A percentile compares a stretch with the other conserved stretches of the same genome.
Evolutionary conservation across 75 land plant genomes (phyloP).

Genomic region (Isoetes taiwanensis): DNA sequence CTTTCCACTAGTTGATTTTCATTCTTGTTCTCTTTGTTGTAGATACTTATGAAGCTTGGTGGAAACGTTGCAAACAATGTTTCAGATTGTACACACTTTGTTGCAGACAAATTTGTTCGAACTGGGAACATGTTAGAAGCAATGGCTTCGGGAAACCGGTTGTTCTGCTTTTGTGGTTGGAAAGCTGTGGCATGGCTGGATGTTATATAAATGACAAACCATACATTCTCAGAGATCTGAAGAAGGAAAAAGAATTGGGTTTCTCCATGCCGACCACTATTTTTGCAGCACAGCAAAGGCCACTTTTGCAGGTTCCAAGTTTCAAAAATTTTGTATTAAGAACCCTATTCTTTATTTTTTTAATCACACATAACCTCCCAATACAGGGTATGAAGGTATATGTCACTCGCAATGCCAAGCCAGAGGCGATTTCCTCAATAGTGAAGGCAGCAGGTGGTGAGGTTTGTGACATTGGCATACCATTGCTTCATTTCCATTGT

Average conservation of each 20-base stretch:
- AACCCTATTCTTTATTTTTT: not conserved
- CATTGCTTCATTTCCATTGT: no score
- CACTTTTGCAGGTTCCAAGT: conserved; percentile 56
- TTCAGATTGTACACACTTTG: conserved; percentile 79
- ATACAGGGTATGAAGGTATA: conserved; percentile 47
- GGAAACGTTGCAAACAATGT: conserved; percentile 33
- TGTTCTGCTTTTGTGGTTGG: conserved; percentile 72
- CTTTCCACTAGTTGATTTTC: not conserved
- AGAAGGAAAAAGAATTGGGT: conserved; percentile 87
- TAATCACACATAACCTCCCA: not conserved
- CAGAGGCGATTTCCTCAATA: conserved; percentile 38
- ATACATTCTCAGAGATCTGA: conserved; percentile 58
- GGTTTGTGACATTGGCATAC: conserved; percentile 39
- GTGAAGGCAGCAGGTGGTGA: conserved; percentile 72
- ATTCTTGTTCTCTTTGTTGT: no score
- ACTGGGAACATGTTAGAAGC: conserved; percentile 86
- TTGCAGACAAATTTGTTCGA: conserved; percentile 73
- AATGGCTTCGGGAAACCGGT: conserved; percentile 84
- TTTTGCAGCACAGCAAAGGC: conserved; percentile 48
- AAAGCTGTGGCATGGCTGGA: conserved; percentile 62
- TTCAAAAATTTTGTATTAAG: no score
- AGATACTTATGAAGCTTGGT: conserved; percentile 66
- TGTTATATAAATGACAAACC: conserved; percentile 64
- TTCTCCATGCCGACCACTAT: conserved; percentile 70
- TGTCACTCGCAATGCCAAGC: conserved; percentile 49